phyloP scores from a whole-genome alignment of 495 filamentous ascomycete species.

The Podospora didyma region DNA sequence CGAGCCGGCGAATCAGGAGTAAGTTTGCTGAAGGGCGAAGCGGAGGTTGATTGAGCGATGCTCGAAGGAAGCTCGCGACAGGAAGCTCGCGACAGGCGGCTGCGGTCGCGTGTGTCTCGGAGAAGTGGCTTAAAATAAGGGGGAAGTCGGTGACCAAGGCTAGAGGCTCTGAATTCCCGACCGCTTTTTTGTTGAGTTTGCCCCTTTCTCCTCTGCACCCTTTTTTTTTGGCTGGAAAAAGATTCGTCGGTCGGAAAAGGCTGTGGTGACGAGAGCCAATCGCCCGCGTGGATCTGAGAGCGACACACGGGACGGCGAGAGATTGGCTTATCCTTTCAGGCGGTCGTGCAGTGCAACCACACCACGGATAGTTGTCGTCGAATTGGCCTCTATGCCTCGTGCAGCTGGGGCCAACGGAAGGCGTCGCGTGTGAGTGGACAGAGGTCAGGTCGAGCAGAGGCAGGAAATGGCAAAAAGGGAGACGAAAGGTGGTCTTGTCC shows the following conservation, averaged over 20 bases:
- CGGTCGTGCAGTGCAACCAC: conserved; percentile 28
- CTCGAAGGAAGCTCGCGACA: background rate
- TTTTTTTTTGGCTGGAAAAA: conserved; percentile 16
- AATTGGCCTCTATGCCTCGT: conserved; percentile 13
- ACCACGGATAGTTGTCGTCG: conserved; percentile 23
- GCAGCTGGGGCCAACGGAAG: conserved; percentile 8
- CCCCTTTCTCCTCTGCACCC: conserved; percentile 13
- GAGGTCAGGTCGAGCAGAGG: conserved; percentile 22
- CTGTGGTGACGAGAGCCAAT: conserved; percentile 25
- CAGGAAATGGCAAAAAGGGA: conserved; percentile 14
- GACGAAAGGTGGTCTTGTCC: conserved; percentile 9
- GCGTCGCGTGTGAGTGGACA: conserved; percentile 21
- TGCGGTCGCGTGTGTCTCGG: conserved; percentile 1
- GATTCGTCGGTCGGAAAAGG: conserved; percentile 25
- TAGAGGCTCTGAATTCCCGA: conserved; percentile 4
- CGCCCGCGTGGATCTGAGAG: conserved; percentile 20
- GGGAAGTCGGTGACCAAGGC: background rate
- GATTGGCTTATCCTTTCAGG: conserved; percentile 26
- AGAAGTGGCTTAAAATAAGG: too few species aligned
- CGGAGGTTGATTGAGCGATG: background rate
- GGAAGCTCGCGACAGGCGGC: too few species aligned
- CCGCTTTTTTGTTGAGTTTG: conserved; percentile 10
- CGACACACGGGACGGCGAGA: conserved; percentile 18
- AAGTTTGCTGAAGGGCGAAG: background rate
- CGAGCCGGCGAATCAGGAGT: conserved; percentile 11